These are phyloP conservation scores for Daldinia bambusicola DNA, from an alignment of 495 filamentous ascomycete species.

Conservation along the genomic window DNA sequence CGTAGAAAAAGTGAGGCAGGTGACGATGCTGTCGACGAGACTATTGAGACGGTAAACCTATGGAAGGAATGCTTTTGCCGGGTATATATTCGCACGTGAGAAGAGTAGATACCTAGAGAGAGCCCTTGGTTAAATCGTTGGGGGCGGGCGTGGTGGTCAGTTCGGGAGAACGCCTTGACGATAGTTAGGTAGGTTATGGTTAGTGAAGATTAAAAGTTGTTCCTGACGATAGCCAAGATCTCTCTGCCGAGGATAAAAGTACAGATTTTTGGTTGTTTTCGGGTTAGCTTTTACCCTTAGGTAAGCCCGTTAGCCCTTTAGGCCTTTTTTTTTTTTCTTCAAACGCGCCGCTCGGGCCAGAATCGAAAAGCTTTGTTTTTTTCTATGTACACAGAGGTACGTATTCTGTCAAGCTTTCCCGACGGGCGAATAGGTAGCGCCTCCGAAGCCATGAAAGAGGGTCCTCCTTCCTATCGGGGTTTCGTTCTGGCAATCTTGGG, in stretches of 20 bases:
- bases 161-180: neutral
- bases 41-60: neutral
- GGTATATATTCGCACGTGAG: neutral
- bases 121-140: neutral
- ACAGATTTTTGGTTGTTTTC: neutral
- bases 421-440: conserved; percentile 14
- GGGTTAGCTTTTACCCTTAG: conserved; percentile 12
- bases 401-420: conserved; percentile 18
- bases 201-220: neutral
- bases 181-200: neutral
- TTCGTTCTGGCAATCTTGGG: neutral
- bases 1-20: neutral
- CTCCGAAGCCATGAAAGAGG: neutral
- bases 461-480: neutral
- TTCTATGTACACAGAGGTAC: too few species aligned
- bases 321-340: conserved; percentile 1
- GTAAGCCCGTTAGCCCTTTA: conserved; percentile 10
- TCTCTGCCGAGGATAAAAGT: conserved; percentile 20
- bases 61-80: neutral
- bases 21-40: neutral
- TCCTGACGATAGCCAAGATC: conserved; percentile 3
- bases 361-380: neutral
- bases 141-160: neutral
- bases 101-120: neutral
- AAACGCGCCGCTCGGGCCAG: conserved; percentile 21